These are phyloP conservation scores for Thelephora terrestris DNA, from an alignment of 1,284 basidiomycete species.

Conservation along the genomic window DNA sequence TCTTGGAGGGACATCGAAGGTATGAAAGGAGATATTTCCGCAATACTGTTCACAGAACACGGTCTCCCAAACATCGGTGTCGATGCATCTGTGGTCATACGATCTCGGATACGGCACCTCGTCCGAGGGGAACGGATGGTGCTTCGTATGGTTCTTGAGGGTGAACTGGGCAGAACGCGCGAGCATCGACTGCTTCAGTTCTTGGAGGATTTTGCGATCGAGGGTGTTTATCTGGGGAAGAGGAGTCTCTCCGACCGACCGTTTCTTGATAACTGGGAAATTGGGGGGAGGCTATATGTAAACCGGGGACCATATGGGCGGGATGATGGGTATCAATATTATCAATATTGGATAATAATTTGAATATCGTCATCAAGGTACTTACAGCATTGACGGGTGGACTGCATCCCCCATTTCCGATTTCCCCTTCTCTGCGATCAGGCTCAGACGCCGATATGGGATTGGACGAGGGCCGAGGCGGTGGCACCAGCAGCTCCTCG, in stretches of 20 bases:
- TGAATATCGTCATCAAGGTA: too few species aligned
- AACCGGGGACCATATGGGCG: neutral
- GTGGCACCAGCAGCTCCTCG: too few species aligned
- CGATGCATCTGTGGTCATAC: slow-evolving; percentile 31
- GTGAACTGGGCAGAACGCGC: slow-evolving; percentile 46
- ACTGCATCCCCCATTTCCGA: too few species aligned
- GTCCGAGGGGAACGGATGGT: slow-evolving; percentile 38
- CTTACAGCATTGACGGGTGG: too few species aligned
- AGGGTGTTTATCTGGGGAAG: slow-evolving; percentile 37
- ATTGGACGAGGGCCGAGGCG: too few species aligned
- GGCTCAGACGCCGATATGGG: too few species aligned
- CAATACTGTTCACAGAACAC: slow-evolving; percentile 41
- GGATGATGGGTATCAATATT: neutral
- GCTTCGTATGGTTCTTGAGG: slow-evolving; percentile 40
- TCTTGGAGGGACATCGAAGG: slow-evolving; percentile 43
- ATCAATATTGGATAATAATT: too few species aligned
- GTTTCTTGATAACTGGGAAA: neutral
- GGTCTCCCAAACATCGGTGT: slow-evolving; percentile 62
- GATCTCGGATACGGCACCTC: slow-evolving; percentile 58
- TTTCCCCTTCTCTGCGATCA: too few species aligned
- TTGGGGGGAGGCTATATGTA: neutral
- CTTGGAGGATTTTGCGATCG: slow-evolving; percentile 47
- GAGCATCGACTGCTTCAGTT: slow-evolving; percentile 38
- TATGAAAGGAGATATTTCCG: slow-evolving; percentile 50
- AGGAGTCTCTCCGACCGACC: neutral